These are phyloP conservation scores for Leucocoprinus birnbaumii DNA, from an alignment of 768 basidiomycete genomes.

Conservation along the genomic window DNA sequence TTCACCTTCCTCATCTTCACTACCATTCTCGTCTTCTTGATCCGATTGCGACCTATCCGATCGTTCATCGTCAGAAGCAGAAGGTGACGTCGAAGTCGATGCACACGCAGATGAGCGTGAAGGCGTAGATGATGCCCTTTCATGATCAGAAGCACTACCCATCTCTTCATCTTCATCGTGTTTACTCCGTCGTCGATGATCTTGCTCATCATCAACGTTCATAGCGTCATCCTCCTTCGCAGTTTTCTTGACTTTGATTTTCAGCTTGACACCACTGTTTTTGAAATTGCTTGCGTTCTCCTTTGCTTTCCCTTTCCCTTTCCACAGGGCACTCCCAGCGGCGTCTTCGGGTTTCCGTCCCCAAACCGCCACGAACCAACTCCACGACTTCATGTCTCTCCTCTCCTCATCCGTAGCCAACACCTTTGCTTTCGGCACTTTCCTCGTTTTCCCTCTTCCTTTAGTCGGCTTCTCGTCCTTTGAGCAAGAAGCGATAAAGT, in stretches of 20 bases:
- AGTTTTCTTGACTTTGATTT: background rate
- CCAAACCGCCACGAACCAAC: conserved; percentile 78
- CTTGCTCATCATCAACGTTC: conserved; percentile 3
- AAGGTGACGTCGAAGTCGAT: background rate
- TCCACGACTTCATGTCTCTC: conserved; percentile 56
- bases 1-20: conserved; percentile 17
- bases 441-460: conserved; percentile 26
- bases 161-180: conserved; percentile 15
- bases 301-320: conserved; percentile 19
- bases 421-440: conserved; percentile 22
- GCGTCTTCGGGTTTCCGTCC: conserved; percentile 45
- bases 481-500: conserved; percentile 26
- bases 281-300: conserved; percentile 39
- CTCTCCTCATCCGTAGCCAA: conserved; percentile 41
- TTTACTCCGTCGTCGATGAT: background rate
- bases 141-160: background rate
- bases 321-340: conserved; percentile 11
- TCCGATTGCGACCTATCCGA: background rate
- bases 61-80: background rate
- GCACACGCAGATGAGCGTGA: background rate
- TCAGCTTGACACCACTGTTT: conserved; percentile 19
- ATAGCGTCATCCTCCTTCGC: background rate
- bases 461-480: conserved; percentile 32
- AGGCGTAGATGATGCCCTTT: background rate
- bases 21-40: conserved; percentile 9